Conservation (phyloP, 805 yeast genomes). For the Candida saitoana region DNA sequence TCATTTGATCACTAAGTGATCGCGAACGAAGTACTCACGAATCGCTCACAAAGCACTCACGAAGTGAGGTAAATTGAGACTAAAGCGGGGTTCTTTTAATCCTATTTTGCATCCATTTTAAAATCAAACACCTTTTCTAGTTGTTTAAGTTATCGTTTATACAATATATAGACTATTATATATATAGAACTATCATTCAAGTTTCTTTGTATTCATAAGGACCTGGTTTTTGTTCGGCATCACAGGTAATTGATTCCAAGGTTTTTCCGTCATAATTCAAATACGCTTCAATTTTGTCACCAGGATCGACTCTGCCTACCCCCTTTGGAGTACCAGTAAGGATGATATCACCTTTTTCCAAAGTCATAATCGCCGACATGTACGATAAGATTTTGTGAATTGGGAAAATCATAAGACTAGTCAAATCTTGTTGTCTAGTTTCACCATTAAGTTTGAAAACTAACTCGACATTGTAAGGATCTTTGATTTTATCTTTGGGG, state of each 20-base stretch:
- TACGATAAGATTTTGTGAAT: conserved; percentile 75
- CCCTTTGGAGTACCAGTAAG: conserved; percentile 98
- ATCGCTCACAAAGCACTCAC: no score
- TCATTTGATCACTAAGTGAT: no score
- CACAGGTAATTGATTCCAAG: conserved; percentile 51
- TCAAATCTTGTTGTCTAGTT: conserved; percentile 66
- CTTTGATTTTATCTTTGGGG: conserved; percentile 59
- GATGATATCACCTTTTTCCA: conserved; percentile 85
- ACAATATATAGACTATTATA: no score
- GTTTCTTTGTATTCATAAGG: conserved; percentile 37
- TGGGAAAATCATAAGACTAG: conserved; percentile 83
- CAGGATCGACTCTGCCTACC: conserved; percentile 79
- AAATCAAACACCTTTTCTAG: background rate
- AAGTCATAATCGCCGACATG: conserved; percentile 85
- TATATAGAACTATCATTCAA: conserved; percentile 7
- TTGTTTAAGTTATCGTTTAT: no score
- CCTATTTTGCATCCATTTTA: background rate
- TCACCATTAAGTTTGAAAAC: conserved; percentile 67
- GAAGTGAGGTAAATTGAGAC: no score
- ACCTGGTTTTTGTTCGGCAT: conserved; percentile 50
- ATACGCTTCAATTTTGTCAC: conserved; percentile 70
- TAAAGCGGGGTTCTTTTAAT: background rate
- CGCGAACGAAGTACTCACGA: no score
- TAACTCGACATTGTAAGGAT: conserved; percentile 68
- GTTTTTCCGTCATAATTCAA: conserved; percentile 53